Percentiles rank a stretch among this genome's conserved stretches.
These are phyloP conservation scores for Phlebiopsis flavidoalba DNA, from an alignment of 768 basidiomycete species.

Conservation along the genomic window DNA sequence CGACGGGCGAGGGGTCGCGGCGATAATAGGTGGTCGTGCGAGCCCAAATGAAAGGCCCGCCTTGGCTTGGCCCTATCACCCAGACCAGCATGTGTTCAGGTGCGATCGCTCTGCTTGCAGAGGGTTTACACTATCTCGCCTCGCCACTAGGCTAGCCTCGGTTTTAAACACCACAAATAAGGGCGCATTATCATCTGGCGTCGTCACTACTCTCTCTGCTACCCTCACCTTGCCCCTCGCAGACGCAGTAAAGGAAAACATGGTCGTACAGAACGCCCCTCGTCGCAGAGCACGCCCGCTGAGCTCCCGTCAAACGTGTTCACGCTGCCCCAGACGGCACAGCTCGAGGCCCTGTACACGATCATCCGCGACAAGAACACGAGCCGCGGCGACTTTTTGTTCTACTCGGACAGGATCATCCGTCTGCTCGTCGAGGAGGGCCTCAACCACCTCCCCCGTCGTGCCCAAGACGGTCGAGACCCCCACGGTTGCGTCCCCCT, in stretches of 20 bases:
- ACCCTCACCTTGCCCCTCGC: not conserved
- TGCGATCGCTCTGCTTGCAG: not conserved
- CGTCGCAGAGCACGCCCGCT: conserved; percentile 31
- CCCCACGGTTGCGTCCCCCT: conserved; percentile 54
- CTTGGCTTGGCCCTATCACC: not conserved
- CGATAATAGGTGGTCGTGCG: not conserved
- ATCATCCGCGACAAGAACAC: conserved; percentile 91
- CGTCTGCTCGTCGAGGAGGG: conserved; percentile 78
- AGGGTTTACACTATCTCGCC: not conserved
- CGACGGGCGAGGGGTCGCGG: too few relatives aligned
- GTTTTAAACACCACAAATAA: not conserved
- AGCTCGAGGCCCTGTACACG: conserved; percentile 92
- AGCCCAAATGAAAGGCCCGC: not conserved
- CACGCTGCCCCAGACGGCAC: conserved; percentile 84
- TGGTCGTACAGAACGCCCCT: conserved; percentile 19
- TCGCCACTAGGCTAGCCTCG: not conserved
- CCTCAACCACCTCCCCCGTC: conserved; percentile 81
- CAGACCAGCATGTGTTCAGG: not conserved
- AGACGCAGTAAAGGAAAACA: not conserved
- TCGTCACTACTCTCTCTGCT: not conserved
- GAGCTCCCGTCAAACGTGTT: conserved; percentile 77
- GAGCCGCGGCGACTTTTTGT: conserved; percentile 89
- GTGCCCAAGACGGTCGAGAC: conserved; percentile 73
- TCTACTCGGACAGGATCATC: conserved; percentile 93
- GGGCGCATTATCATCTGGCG: not conserved